phyloP scores from a whole-genome alignment of 306 rosid species.

The Quercus aquifolioides region DNA sequence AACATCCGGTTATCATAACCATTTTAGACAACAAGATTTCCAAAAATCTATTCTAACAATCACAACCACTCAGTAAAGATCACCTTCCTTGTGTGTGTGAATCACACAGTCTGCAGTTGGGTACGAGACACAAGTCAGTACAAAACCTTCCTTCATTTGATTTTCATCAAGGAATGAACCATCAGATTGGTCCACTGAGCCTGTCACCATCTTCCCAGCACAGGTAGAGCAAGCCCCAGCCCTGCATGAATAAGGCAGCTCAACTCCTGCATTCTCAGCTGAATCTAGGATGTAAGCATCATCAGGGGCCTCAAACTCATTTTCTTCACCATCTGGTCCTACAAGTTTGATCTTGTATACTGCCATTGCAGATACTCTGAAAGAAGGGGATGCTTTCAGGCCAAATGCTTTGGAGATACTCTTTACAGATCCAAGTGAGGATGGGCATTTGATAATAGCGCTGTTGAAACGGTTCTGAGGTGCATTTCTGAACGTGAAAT shows the following conservation, averaged over 20 bases:
- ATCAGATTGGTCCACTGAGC: constrained; percentile 72
- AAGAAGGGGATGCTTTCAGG: constrained; percentile 52
- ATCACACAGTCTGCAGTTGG: constrained; percentile 75
- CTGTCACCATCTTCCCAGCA: constrained; percentile 60
- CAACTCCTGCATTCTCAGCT: constrained; percentile 75
- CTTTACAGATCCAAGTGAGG: constrained; percentile 47
- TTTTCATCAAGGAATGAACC: constrained; percentile 74
- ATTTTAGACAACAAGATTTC: neutral
- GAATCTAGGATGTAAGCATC: constrained; percentile 71
- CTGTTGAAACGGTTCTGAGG: constrained; percentile 19
- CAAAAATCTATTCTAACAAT: neutral
- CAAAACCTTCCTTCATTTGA: constrained; percentile 53
- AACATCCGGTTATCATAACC: neutral
- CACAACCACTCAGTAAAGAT: constrained; percentile 46
- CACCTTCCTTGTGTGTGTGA: constrained; percentile 77
- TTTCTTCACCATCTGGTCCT: constrained; percentile 57
- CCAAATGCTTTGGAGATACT: constrained; percentile 45
- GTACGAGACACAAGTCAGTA: constrained; percentile 65
- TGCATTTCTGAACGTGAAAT: constrained; percentile 32
- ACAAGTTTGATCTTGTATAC: constrained; percentile 68
- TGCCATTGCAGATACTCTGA: constrained; percentile 58
- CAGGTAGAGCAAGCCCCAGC: constrained; percentile 90
- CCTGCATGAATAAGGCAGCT: constrained; percentile 82
- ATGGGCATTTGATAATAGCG: constrained; percentile 42
- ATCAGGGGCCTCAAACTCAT: constrained; percentile 70